Base-by-base conservation (phyloP, 331 rosid genomes). In the Pyrus hybrid region DNA sequence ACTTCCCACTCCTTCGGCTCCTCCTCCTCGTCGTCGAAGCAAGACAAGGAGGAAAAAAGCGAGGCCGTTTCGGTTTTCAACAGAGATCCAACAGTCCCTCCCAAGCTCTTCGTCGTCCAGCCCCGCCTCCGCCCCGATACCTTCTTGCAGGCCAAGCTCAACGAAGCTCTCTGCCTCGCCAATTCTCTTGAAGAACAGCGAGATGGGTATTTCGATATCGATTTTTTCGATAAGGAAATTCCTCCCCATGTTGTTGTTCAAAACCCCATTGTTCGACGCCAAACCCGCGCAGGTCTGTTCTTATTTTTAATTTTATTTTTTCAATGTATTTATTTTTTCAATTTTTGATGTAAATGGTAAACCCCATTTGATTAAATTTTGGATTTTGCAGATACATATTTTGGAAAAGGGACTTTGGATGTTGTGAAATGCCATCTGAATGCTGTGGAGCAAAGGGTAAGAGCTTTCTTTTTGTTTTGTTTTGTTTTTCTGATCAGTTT, bases 91-190 rank as follows among this genome's bases (percentile, higher is more conserved):
- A 56, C 20, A 16, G 79, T 70, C 63, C 89, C 83, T 16, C 96
- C 99, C 3, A 88, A 75, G 79, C 89, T 94, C 61, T 78, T 94
- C 6, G 97, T 94, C 33, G 92, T 94, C 78, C 97, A 92, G 72
- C 99, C 99, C 0, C 91, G 93, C 35, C 88, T 92, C 35, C 93
- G 97, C 3, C 88, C 96, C 4, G 88, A 88, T 25, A 68, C 83
- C 29, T 51, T 72, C 37, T 71, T 92, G 80, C 91, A 86, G 78
- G 91, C 92, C 3, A 94, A 94, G 88, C 96, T 94, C 73, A 89
- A 89, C 72, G 99, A 94, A 91, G 99, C 97, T 72, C 81, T 94
- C 18, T 92, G 96, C 67, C 97, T 94, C 25, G 93, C 99, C 0
- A 92, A 88, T 73, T 94, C 99, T 1, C 92, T 92, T 7, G 97